Conservation (phyloP, 2,329 filamentous ascomycete genomes). For the Claviceps digitariae region DNA sequence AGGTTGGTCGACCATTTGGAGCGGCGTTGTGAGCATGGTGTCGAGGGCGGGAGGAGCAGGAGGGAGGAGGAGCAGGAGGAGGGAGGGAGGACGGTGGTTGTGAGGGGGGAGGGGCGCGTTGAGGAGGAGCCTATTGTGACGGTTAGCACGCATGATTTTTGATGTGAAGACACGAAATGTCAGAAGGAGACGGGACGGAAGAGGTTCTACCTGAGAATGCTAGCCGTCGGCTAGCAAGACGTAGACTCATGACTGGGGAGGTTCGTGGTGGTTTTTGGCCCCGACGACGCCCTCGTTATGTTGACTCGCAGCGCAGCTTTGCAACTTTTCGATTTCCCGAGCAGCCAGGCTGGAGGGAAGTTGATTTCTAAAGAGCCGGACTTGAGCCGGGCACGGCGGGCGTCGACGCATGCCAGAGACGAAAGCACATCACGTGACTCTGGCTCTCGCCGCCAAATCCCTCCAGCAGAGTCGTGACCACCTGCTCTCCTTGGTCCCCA, state of each 20-base stretch:
- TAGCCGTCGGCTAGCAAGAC: conserved; percentile 48
- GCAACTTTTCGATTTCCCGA: background rate
- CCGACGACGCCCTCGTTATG: background rate
- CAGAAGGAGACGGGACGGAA: too few species aligned
- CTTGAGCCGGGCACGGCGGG: conserved; percentile 11
- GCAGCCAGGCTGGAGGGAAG: background rate
- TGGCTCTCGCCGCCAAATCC: background rate
- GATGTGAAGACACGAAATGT: too few species aligned
- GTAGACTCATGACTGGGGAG: conserved; percentile 44
- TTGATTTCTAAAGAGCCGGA: conserved; percentile 5
- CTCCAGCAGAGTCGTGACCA: background rate
- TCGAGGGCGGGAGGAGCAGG: background rate
- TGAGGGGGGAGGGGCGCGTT: conserved; percentile 5
- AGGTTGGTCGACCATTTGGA: conserved; percentile 29
- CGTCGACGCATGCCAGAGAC: background rate
- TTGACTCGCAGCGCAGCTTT: background rate
- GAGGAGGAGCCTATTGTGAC: conserved; percentile 5
- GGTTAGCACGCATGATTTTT: background rate
- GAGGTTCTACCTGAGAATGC: conserved; percentile 40
- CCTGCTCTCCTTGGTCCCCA: too few species aligned
- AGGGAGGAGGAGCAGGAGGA: background rate
- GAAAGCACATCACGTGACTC: background rate
- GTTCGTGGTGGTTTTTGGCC: background rate
- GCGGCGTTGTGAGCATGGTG: conserved; percentile 19
- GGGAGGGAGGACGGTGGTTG: conserved; percentile 9